phyloP scores from a whole-genome alignment of 495 filamentous ascomycete species.

The Coniosporium apollinis region DNA sequence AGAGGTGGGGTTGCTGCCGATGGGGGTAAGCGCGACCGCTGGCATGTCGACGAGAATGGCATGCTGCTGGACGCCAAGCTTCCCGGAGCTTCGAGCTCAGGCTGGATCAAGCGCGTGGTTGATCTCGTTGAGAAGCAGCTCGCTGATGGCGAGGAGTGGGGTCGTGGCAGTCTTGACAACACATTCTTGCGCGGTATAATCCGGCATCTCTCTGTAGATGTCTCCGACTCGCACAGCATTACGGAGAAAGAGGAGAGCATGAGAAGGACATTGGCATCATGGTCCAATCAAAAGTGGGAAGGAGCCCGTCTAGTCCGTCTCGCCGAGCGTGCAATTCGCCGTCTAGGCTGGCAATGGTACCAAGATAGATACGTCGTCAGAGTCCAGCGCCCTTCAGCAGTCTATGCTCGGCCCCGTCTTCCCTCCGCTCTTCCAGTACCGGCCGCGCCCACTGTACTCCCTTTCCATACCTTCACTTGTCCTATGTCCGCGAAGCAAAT shows the following conservation, averaged over 20 bases:
- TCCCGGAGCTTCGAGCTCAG: slow-evolving; percentile 39
- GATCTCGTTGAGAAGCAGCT: slow-evolving; percentile 88
- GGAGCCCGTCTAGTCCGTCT: slow-evolving; percentile 74
- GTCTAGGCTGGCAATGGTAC: slow-evolving; percentile 75
- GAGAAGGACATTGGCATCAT: slow-evolving; percentile 37
- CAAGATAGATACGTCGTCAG: slow-evolving; percentile 58
- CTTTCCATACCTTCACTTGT: slow-evolving; percentile 98
- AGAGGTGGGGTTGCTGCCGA: slow-evolving; percentile 68
- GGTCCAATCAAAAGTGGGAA: slow-evolving; percentile 71
- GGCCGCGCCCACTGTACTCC: slow-evolving; percentile 82
- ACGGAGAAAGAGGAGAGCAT: slow-evolving; percentile 24
- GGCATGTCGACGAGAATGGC: slow-evolving; percentile 83
- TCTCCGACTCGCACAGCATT: slow-evolving; percentile 28
- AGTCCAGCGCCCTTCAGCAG: slow-evolving; percentile 35
- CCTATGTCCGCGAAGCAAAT: slow-evolving; percentile 88
- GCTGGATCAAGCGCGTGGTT: slow-evolving; percentile 92
- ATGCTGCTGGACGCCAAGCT: slow-evolving; percentile 61
- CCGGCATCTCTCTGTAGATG: slow-evolving; percentile 26
- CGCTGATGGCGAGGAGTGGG: slow-evolving; percentile 75
- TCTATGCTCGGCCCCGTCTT: slow-evolving; percentile 59
- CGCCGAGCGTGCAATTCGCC: slow-evolving; percentile 65
- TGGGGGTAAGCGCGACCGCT: slow-evolving; percentile 62
- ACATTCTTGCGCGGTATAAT: slow-evolving; percentile 33
- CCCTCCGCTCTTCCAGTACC: slow-evolving; percentile 64
- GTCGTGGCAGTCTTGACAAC: slow-evolving; percentile 50